Percentiles rank a stretch among this genome's conserved stretches.
phyloP scores from a whole-genome alignment of 306 rosid genomes.

The Medicago ruthenica region DNA sequence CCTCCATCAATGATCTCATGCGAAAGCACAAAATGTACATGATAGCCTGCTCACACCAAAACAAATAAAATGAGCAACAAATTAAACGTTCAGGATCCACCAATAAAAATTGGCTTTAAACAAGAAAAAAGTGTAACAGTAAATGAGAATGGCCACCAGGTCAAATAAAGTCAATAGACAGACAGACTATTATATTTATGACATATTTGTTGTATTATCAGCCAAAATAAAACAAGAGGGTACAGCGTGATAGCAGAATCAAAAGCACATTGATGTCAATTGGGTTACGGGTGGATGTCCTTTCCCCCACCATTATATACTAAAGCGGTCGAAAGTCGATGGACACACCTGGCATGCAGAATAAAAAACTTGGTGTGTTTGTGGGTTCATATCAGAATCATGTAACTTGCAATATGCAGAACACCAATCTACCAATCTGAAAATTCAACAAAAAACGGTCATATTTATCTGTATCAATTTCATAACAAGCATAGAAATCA shows the following conservation, averaged over 20 bases:
- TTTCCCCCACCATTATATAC: neutral
- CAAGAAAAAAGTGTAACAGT: neutral
- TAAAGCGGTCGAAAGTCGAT: neutral
- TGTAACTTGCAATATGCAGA: slow-evolving; percentile 54
- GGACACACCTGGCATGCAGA: slow-evolving; percentile 85
- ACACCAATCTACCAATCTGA: slow-evolving; percentile 83
- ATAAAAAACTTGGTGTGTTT: slow-evolving; percentile 71
- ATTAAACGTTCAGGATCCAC: neutral
- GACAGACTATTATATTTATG: neutral
- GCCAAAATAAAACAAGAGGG: neutral
- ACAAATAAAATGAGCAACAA: slow-evolving; percentile 17
- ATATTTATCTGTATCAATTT: neutral
- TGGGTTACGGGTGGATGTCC: neutral
- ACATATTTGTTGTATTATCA: neutral
- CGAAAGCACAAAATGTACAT: slow-evolving; percentile 86
- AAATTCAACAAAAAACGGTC: slow-evolving; percentile 41
- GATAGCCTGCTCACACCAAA: slow-evolving; percentile 59
- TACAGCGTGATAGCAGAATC: neutral
- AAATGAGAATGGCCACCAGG: neutral
- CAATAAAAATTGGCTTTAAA: neutral
- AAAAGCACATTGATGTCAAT: neutral
- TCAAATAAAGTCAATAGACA: slow-evolving; percentile 11
- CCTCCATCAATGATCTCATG: slow-evolving; percentile 74
- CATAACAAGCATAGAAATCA: neutral
- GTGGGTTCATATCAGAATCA: slow-evolving; percentile 62